Conservation (phyloP, 768 basidiomycete genomes). For the Sarcodon sp. region DNA sequence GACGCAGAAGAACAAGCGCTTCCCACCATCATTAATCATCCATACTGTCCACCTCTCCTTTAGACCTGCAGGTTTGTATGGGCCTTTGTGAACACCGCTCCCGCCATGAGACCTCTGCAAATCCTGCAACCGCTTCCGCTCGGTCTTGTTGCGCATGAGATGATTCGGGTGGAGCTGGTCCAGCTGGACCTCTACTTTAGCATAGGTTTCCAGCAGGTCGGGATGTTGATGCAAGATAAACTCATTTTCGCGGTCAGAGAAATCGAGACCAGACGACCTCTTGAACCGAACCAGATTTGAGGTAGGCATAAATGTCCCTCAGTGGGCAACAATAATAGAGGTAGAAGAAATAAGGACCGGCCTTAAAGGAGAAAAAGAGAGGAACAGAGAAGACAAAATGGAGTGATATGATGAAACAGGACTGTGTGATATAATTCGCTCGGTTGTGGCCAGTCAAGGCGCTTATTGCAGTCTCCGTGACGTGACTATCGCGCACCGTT, state of each 20-base stretch:
- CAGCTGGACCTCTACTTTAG: slow-evolving; percentile 6
- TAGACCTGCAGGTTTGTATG: slow-evolving; percentile 25
- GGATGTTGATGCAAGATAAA: slow-evolving; percentile 41
- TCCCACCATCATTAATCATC: slow-evolving; percentile 91
- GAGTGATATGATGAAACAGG: too few species aligned
- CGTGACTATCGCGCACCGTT: too few species aligned
- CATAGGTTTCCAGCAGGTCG: slow-evolving; percentile 10
- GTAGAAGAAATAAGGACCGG: too few species aligned
- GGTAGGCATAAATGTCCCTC: too few species aligned
- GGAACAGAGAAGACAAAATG: too few species aligned
- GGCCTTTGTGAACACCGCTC: slow-evolving; percentile 13
- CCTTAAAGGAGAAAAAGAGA: too few species aligned
- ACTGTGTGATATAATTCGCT: too few species aligned
- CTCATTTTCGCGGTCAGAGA: slow-evolving; percentile 36
- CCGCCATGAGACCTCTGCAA: slow-evolving; percentile 52
- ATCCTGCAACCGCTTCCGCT: slow-evolving; percentile 73
- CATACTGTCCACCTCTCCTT: slow-evolving; percentile 49
- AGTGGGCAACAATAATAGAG: too few species aligned
- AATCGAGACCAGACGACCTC: slow-evolving; percentile 55
- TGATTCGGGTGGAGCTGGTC: slow-evolving; percentile 21
- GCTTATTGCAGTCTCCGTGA: too few species aligned
- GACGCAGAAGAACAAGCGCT: slow-evolving; percentile 61
- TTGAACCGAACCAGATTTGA: not conserved
- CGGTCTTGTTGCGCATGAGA: slow-evolving; percentile 78
- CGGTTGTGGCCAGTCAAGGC: too few species aligned